Evolutionary conservation across 108 stramenopile species (phyloP), one percentile per base, ranked within the genome.

Genomic region (Bacterosira constricta): DNA sequence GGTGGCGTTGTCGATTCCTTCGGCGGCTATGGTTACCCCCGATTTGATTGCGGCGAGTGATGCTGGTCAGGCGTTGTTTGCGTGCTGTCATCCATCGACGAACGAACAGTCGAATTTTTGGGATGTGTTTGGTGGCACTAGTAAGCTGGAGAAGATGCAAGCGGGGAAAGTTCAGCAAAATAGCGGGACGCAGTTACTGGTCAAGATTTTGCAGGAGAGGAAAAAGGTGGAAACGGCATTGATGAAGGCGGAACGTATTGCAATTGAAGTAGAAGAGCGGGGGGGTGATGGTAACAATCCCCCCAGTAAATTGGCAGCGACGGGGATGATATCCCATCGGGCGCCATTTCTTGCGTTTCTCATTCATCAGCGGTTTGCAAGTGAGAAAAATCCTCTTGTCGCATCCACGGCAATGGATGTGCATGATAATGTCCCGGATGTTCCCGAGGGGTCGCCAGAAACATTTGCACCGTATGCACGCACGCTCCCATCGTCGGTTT

Each of bases 31-130:
- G 88, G 65, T 94, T 21, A 88, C 90, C 8, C 90, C 93, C 0
- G 93, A 94, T 82, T 74, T 94, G 23, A 84, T 94, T 35, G 86
- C 93, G 11, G 62, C 74, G n/a, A 94, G 93, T 83, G 93, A 94
- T 65, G 90, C 89, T 6, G 93, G 93, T 18, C 74, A 74, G 38
- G 90, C 89, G 8, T 77, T 91, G 35, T 66, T 90, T 44, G 88
- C 86, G 8, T 94, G 93, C 71, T 87, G 87, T 60, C 36, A 85
- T 39, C 45, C 30, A 60, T 49, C 21, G 61, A n/a, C 26, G 30
- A 25, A 15, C 61, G 42, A 31, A 27, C 45, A 18, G 12, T 10
- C 15, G 2, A 38, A 59, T 8, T 92, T 89, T 68, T 94, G 93
- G 93, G 85, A 90, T 76, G 81, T 47, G 26, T 94, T 94, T 69